Evolutionary conservation across 208 protist species (phyloP), one percentile per base, ranked within the genome.

Genomic region (Wallacemonas sp.): DNA sequence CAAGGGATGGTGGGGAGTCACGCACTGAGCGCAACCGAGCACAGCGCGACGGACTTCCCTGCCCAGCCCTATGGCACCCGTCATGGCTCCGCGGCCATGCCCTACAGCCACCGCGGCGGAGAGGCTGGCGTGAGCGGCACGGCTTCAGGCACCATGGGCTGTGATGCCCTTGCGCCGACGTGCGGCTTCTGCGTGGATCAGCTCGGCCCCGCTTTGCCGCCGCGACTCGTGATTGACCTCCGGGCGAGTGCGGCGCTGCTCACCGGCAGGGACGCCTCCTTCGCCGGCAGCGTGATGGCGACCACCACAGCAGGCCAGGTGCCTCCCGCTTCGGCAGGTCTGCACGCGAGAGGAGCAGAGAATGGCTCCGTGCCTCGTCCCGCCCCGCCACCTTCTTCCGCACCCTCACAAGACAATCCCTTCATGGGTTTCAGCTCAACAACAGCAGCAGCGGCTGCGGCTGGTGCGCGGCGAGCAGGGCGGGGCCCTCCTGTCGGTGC

Each of bases 191-290:
- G n/a, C n/a, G n/a, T n/a, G n/a, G n/a, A 49, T n/a, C 44, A 19
- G 22, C 41, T 26, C 30, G 31, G 30, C 51, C 28, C 26, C 17
- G 15, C 51, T 9, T 31, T 58, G 51, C 51, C 51, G n/a, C 51
- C 51, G 5, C 19, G 51, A 26, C 51, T 58, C 28, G 51, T 58
- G n/a, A 39, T 58, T 39, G 51, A 58, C 30, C 30, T 58, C 30
- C 26, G 51, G 26, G n/a, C 11, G 8, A n/a, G 5, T 49, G 17
- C 9, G 44, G 14, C 30, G 28, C 17, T 17, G 31, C 26, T 11
- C 28, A 31, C 31, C n/a, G 30, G 3, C 8, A 31, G 51, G 15
- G 51, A 58, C 30, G 51, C 30, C 30, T 58, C 51, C 14, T 58
- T 58, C 8, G 31, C 51, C 4, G 51, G 51, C 28, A 58, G 51